These are phyloP conservation scores for Cutaneotrichosporon sp. DNA, from an alignment of 1,284 basidiomycete genomes.

Conservation along the genomic window DNA sequence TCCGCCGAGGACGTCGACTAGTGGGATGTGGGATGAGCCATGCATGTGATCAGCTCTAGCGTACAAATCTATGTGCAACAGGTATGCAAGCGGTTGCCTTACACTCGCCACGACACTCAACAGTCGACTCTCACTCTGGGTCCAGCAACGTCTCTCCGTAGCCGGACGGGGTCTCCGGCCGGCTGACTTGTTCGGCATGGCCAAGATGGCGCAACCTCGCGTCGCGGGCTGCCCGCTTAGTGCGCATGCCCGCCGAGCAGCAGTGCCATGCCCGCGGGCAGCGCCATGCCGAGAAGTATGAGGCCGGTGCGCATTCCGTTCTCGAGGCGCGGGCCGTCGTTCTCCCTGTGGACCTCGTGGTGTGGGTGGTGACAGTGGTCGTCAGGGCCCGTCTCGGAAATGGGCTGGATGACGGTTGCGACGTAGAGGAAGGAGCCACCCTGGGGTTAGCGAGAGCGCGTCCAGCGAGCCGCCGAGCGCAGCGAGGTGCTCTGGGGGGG, in stretches of 20 bases:
- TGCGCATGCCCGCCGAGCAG: constrained; percentile 50
- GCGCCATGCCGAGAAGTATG: constrained; percentile 68
- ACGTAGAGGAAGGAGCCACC: constrained; percentile 95
- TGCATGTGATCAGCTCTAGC: constrained; percentile 9
- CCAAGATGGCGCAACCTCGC: no score
- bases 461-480: no score
- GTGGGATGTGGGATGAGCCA: background rate
- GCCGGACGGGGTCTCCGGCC: no score
- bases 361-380: constrained; percentile 26
- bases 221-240: background rate
- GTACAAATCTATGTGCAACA: constrained; percentile 5
- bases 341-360: constrained; percentile 43
- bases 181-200: no score
- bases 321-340: constrained; percentile 52
- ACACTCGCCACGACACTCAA: constrained; percentile 1
- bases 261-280: constrained; percentile 62
- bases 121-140: background rate
- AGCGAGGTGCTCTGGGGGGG: background rate
- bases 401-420: constrained; percentile 80
- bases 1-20: constrained; percentile 1
- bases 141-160: no score
- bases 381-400: constrained; percentile 45
- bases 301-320: constrained; percentile 59
- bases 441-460: constrained; percentile 53
- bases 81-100: background rate